Evolutionary conservation across 768 basidiomycete species (phyloP), one percentile per base, ranked within the genome.

Genomic region (Naganishia randhawae): DNA sequence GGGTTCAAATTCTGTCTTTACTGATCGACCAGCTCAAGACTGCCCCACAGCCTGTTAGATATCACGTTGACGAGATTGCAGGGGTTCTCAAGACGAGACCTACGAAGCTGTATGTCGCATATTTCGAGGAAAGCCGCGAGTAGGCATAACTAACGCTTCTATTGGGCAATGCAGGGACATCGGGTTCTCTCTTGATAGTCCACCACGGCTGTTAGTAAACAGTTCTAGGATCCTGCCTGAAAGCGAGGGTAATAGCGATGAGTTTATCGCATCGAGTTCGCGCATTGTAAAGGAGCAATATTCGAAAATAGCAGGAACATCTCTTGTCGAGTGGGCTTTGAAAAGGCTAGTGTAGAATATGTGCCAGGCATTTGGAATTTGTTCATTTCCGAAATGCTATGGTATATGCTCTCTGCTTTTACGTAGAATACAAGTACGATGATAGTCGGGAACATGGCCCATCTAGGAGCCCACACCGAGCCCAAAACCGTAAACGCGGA

Each of bases 341-440:
- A 9, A 31, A 29, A 39, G 37, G 27, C 33, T 61, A 25, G 19
- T 48, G 45, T 48, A 48, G 19, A 3, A 48, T 22, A 7, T 11
- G 19, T 22, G 14, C 4, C 3, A 48, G 45, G 1, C 25, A 22
- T 4, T 48, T 17, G 4, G 11, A 42, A 14, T 22, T 2, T 55
- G 54, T 29, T 32, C 54, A 55, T n/a, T 27, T 41, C 39, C 39
- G 57, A 35, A 61, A 61, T 61, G 57, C 57, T 7, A 61, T 61
- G 37, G 57, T 61, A 61, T 61, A 39, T 42, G 57, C 57, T 32
- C 57, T 25, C 37, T 25, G 35, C 37, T 25, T 61, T 61, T 37
- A 32, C n/a, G 29, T 35, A 61, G n/a, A 25, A 61, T 61, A 61
- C 57, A 61, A 61, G 39, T 61, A 61, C 57, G 41, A 61, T 61